Conservation (phyloP, 768 basidiomycete species). For the Tricholoma sp. region DNA sequence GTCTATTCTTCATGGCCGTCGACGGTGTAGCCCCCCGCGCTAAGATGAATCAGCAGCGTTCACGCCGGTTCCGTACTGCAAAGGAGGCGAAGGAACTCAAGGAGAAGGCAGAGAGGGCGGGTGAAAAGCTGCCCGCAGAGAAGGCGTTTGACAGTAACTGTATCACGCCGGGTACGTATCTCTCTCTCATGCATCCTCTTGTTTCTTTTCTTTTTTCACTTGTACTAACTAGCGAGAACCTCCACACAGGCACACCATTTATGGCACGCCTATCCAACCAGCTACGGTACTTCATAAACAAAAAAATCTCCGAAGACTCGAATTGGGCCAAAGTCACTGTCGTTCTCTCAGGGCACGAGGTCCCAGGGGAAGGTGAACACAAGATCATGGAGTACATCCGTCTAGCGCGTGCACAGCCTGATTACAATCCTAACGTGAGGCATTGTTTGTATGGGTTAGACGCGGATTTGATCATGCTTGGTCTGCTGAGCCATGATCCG, state of each 20-base stretch:
- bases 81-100: slow-evolving; percentile 85
- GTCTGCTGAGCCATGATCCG: slow-evolving; percentile 93
- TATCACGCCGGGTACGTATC: slow-evolving; percentile 84
- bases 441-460: slow-evolving; percentile 99
- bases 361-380: slow-evolving; percentile 99
- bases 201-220: background rate
- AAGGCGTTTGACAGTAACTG: slow-evolving; percentile 99
- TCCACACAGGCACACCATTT: slow-evolving; percentile 75
- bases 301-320: slow-evolving; percentile 96
- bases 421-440: slow-evolving; percentile 94
- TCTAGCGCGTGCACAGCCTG: slow-evolving; percentile 86
- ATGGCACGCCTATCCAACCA: slow-evolving; percentile 92
- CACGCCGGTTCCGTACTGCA: slow-evolving; percentile 89
- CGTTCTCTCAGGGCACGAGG: slow-evolving; percentile 94
- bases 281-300: slow-evolving; percentile 93
- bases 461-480: slow-evolving; percentile 98
- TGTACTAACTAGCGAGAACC: background rate
- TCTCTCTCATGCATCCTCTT: background rate
- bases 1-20: slow-evolving; percentile 97
- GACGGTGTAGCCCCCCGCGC: slow-evolving; percentile 97
- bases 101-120: slow-evolving; percentile 83
- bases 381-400: slow-evolving; percentile 99
- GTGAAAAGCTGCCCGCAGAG: slow-evolving; percentile 87
- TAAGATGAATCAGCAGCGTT: slow-evolving; percentile 99
- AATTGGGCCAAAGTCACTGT: slow-evolving; percentile 92